Conservation (phyloP, 139 green algal genomes). For the Chlamydomonas sphaeroides region DNA sequence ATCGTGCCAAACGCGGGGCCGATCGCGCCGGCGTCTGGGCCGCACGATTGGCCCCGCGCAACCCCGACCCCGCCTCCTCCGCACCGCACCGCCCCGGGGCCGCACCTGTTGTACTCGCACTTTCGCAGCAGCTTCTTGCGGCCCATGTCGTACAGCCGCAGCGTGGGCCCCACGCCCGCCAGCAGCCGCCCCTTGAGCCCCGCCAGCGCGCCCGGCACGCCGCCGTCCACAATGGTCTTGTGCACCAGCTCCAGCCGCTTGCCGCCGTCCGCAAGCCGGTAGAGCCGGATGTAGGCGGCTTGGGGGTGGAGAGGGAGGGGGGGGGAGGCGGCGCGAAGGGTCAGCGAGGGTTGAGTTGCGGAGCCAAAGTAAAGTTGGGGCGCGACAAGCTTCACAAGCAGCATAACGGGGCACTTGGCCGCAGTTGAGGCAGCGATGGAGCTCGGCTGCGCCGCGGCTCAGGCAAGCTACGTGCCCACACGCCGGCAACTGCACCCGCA, state of each 20-base stretch:
- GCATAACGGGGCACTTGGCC: no score
- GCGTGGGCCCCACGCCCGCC: conserved; percentile 83
- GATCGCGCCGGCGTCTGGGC: no score
- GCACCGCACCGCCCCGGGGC: no score
- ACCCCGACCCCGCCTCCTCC: no score
- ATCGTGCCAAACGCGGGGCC: no score
- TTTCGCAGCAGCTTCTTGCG: conserved; percentile 98
- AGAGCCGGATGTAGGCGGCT: conserved; percentile 86
- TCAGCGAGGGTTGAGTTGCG: not conserved
- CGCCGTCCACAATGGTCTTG: conserved; percentile 84
- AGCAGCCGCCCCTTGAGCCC: conserved; percentile 93
- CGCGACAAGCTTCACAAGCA: no score
- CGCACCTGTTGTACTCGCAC: conserved; percentile 85
- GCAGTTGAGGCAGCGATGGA: no score
- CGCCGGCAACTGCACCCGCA: no score
- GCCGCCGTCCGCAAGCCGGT: conserved; percentile 79
- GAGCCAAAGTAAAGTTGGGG: no score
- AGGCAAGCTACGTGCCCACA: no score
- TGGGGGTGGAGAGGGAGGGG: conserved; percentile 63
- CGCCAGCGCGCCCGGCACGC: conserved; percentile 81
- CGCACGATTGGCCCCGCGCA: no score
- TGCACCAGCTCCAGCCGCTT: conserved; percentile 89
- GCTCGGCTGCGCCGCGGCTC: no score
- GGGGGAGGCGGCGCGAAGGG: not conserved
- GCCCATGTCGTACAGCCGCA: conserved; percentile 95